Percentiles rank a stretch among this genome's conserved stretches.
Conservation (phyloP, 2,329 filamentous ascomycete genomes). For the Talaromyces amestolkiae region DNA sequence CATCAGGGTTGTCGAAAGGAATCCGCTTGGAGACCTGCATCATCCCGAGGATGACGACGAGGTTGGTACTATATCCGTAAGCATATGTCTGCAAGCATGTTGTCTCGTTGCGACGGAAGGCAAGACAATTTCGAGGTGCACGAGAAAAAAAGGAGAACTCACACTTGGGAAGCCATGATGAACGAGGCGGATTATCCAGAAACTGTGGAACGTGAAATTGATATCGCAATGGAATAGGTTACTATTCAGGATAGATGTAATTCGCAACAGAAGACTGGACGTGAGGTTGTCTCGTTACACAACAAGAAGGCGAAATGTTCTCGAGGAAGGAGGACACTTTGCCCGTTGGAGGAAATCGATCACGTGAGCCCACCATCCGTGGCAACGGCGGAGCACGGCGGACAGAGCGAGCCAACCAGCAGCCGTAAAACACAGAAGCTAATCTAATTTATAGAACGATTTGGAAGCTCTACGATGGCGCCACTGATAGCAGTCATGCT, state of each 20-base stretch:
- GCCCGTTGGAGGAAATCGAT: conserved; percentile 10
- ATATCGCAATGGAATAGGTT: neutral
- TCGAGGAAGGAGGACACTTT: conserved; percentile 4
- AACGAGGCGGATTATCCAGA: neutral
- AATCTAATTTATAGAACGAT: conserved; percentile 6
- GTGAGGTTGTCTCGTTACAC: neutral
- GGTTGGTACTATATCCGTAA: conserved; percentile 68
- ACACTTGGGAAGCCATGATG: conserved; percentile 68
- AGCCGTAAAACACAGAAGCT: neutral
- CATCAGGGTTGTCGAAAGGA: conserved; percentile 83
- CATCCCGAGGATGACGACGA: conserved; percentile 93
- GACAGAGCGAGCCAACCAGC: conserved; percentile 3
- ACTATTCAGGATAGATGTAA: neutral
- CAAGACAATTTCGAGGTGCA: neutral
- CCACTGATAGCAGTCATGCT: conserved; percentile 1
- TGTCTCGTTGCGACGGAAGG: neutral
- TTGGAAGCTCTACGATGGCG: conserved; percentile 6
- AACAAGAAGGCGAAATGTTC: neutral
- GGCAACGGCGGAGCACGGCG: conserved; percentile 5
- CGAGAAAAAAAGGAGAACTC: conserved; percentile 31
- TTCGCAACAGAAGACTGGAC: neutral
- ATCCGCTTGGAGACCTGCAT: conserved; percentile 98
- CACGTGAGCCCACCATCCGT: conserved; percentile 13
- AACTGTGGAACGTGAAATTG: neutral
- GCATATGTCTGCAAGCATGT: neutral